Percentiles rank a stretch among this genome's conserved stretches.
Evolutionary conservation across 345 rosid genomes (phyloP).

Genomic region (Aquilaria yunnanensis): DNA sequence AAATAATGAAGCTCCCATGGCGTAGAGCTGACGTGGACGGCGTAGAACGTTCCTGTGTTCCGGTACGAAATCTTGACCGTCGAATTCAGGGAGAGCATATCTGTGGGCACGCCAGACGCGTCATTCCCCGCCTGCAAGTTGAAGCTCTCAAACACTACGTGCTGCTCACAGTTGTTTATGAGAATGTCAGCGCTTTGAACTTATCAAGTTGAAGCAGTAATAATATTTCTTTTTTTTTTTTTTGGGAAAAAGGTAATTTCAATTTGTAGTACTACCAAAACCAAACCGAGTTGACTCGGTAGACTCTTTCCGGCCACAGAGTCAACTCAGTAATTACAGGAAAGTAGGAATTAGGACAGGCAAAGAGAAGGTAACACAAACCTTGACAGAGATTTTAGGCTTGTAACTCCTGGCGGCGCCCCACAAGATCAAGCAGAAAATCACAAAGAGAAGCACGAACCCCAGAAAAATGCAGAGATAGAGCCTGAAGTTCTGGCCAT

Average conservation of each 20-base stretch:
- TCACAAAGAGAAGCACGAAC: constrained; percentile 48
- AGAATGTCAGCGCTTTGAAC: constrained; percentile 1
- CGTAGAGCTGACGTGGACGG: constrained; percentile 87
- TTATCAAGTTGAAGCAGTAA: background rate
- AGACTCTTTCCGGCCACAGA: background rate
- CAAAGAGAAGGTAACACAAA: constrained; percentile 4
- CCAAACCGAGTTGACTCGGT: constrained; percentile 4
- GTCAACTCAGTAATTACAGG: constrained; percentile 9
- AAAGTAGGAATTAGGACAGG: background rate
- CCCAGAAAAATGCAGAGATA: constrained; percentile 47
- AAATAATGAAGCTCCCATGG: constrained; percentile 68
- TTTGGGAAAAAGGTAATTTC: background rate
- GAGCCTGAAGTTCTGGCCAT: constrained; percentile 39
- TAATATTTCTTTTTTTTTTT: background rate
- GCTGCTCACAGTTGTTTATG: constrained; percentile 34
- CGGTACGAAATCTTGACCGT: constrained; percentile 81
- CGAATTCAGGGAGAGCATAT: constrained; percentile 83
- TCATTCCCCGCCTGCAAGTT: constrained; percentile 90
- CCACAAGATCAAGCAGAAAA: constrained; percentile 76
- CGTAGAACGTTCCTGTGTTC: constrained; percentile 77
- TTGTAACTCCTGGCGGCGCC: constrained; percentile 71
- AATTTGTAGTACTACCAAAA: background rate
- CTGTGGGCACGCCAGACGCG: constrained; percentile 79
- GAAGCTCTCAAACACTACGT: constrained; percentile 69
- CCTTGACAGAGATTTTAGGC: constrained; percentile 72